Base-by-base conservation (phyloP, 495 filamentous ascomycete species). In the Tricharina praecox region DNA sequence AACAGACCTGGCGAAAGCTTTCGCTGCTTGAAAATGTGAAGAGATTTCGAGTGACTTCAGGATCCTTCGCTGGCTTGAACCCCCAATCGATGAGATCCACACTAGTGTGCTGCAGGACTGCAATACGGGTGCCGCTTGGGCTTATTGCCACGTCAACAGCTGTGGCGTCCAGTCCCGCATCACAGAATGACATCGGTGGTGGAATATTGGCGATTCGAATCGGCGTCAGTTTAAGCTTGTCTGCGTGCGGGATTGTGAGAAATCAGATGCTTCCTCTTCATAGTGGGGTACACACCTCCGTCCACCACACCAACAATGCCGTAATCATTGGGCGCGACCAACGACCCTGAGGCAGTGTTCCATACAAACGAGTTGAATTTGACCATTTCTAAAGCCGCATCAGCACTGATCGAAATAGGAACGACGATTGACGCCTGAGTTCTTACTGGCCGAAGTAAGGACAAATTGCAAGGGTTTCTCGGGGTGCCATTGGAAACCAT, bases 291-390 rank as follows among this genome's bases (percentile, higher is more conserved):
- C 70, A 61, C 65, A 75, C 75, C 73, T 39, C 87, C 87, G 64
- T 95, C 87, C 33, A 93, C 75, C n/a, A 93, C 86, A 21, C 77
- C 84, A 41, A 88, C 77, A 20, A 79, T 68, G 21, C 90, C 90
- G 58, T 76, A 68, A 66, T 95, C 88, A 52, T 82, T 62, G 2
- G 88, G 86, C 18, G 77, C 70, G 3, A 64, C 63, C 15, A 76
- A 74, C 34, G 85, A 77, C 19, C 82, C 82, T 30, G 75, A 68
- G 35, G 70, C 64, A n/a, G 81, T 68, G 13, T 75, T 68, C 50
- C 81, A 78, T 16, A 75, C 65, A 62, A 79, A 88, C 48, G 90
- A 82, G 16, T 77, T 62, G 24, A 72, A 70, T 38, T 78, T 60
- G 8, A 86, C 67, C 50, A 55, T 63, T 56, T 53, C 73, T 66